phyloP scores from a whole-genome alignment of 1,284 basidiomycete species.

The Ustilago tritici region DNA sequence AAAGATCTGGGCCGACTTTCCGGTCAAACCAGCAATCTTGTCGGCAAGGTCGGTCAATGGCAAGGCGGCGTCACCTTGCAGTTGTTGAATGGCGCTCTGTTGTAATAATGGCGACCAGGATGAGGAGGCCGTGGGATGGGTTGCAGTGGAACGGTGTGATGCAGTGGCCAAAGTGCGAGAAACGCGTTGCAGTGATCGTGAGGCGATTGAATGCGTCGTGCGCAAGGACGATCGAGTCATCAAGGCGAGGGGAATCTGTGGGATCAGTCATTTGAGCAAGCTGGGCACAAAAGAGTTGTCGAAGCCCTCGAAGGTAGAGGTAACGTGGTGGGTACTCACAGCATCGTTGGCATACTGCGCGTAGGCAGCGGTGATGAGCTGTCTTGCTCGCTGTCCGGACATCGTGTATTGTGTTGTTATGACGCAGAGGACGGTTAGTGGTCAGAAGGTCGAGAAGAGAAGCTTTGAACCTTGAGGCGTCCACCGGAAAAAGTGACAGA shows the following conservation, averaged over 20 bases:
- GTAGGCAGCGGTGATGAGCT: conserved; percentile 52
- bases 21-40: conserved; percentile 43
- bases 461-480: neutral
- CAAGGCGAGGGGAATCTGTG: conserved; percentile 36
- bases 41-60: conserved; percentile 45
- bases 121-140: neutral
- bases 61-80: conserved; percentile 45
- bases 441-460: neutral
- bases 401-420: conserved; percentile 24
- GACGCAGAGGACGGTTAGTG: neutral
- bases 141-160: neutral
- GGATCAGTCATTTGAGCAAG: conserved; percentile 48
- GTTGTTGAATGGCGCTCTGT: conserved; percentile 50
- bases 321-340: conserved; percentile 21
- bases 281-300: conserved; percentile 2
- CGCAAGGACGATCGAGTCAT: conserved; percentile 16
- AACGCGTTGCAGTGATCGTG: neutral
- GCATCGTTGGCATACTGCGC: conserved; percentile 55
- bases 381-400: conserved; percentile 49
- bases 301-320: neutral
- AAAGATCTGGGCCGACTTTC: conserved; percentile 46
- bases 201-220: neutral
- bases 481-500: conserved; percentile 2
- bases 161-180: conserved; percentile 2
- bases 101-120: conserved; percentile 5